A percentile compares a stretch with the other conserved stretches of the same genome.
Evolutionary conservation across 129 eudicot genomes (phyloP).

Genomic region (Saposhnikovia divaricata): DNA sequence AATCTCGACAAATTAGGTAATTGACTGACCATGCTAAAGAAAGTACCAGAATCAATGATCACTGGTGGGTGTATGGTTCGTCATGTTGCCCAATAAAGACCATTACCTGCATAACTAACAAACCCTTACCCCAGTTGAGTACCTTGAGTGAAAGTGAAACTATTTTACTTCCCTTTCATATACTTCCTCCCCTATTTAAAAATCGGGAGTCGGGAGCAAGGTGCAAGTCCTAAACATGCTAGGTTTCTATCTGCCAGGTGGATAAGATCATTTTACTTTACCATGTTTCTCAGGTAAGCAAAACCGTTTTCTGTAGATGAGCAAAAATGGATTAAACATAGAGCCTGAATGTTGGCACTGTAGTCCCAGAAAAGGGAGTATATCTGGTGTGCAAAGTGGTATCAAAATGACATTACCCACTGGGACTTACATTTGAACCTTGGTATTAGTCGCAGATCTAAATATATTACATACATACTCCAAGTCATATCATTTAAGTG

Average conservation of each 20-base stretch:
- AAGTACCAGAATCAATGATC: background rate
- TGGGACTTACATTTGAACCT: background rate
- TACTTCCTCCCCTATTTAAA: no score
- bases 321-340: background rate
- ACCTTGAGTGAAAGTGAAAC: no score
- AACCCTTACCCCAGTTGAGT: background rate
- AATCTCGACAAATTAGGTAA: background rate
- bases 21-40: background rate
- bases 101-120: background rate
- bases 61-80: background rate
- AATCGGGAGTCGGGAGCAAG: no score
- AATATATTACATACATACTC: background rate
- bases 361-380: background rate
- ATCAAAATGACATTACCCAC: background rate
- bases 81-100: background rate
- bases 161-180: no score
- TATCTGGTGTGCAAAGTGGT: background rate
- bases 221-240: background rate
- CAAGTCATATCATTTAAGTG: background rate
- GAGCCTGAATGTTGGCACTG: background rate
- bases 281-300: background rate
- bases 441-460: background rate
- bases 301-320: background rate
- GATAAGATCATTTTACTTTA: background rate
- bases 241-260: background rate